A percentile compares a stretch with the other conserved stretches of the same genome.
Conservation (phyloP, 768 basidiomycete genomes). For the Podaxis sp. region DNA sequence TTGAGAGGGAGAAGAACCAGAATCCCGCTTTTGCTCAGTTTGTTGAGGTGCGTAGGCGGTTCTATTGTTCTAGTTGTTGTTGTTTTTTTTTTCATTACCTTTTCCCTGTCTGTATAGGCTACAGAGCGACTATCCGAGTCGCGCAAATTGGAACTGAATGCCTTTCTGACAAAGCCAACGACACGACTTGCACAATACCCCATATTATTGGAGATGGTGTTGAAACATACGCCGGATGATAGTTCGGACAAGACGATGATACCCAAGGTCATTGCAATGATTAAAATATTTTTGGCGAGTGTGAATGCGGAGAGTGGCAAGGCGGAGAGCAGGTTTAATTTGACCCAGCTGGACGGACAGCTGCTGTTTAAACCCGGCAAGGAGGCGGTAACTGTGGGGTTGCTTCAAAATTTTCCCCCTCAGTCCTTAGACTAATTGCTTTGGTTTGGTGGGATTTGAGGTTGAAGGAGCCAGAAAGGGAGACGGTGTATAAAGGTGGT, state of each 20-base stretch:
- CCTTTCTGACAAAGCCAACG: conserved; percentile 96
- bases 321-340: conserved; percentile 94
- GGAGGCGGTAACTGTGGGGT: conserved; percentile 63
- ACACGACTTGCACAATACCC: conserved; percentile 97
- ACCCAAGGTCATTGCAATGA: conserved; percentile 71
- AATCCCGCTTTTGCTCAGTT: conserved; percentile 94
- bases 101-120: conserved; percentile 33
- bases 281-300: conserved; percentile 80
- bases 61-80: background rate
- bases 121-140: conserved; percentile 94
- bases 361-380: conserved; percentile 88
- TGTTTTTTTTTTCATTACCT: background rate
- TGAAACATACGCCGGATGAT: conserved; percentile 90
- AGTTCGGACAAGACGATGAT: conserved; percentile 80
- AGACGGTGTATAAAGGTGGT: conserved; percentile 88
- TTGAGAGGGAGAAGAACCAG: conserved; percentile 95
- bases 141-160: conserved; percentile 94
- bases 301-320: conserved; percentile 95
- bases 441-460: conserved; percentile 65
- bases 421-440: background rate
- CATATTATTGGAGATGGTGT: conserved; percentile 84
- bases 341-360: conserved; percentile 91
- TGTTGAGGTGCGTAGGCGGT: conserved; percentile 74
- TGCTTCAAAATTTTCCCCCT: background rate
- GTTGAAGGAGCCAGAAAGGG: conserved; percentile 82